Conservation (phyloP, 495 filamentous ascomycete genomes). For the Hypoxylon subgilvum region DNA sequence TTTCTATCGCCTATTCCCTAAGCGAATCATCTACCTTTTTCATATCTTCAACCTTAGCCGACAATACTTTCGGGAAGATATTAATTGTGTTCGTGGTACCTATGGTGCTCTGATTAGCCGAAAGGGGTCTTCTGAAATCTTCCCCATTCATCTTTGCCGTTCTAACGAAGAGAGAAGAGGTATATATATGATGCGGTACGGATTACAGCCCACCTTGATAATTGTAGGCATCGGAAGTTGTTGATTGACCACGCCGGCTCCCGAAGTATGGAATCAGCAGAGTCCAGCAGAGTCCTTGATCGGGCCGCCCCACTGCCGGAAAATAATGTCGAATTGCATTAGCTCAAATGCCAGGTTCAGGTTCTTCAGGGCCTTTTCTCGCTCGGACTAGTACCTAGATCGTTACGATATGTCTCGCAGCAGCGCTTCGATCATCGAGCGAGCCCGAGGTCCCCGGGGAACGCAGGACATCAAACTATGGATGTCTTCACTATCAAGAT, state of each 20-base stretch:
- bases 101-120: constrained; percentile 28
- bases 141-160: constrained; percentile 31
- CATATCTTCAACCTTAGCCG: constrained; percentile 21
- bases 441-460: constrained; percentile 40
- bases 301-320: constrained; percentile 29
- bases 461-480: constrained; percentile 27
- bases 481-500: constrained; percentile 14
- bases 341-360: constrained; percentile 21
- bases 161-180: constrained; percentile 23
- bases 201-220: neutral
- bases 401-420: constrained; percentile 13
- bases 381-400: neutral
- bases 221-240: constrained; percentile 1
- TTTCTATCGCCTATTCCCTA: neutral
- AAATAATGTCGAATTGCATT: constrained; percentile 40
- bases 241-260: neutral
- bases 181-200: constrained; percentile 20
- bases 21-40: constrained; percentile 21
- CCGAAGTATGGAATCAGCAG: constrained; percentile 5
- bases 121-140: constrained; percentile 16
- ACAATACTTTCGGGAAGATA: constrained; percentile 4
- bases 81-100: constrained; percentile 23
- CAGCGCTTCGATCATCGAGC: constrained; percentile 30
- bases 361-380: constrained; percentile 14
- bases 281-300: constrained; percentile 20